Conservation (phyloP, 2,329 filamentous ascomycete genomes). For the Trichoderma cornu-damae region DNA sequence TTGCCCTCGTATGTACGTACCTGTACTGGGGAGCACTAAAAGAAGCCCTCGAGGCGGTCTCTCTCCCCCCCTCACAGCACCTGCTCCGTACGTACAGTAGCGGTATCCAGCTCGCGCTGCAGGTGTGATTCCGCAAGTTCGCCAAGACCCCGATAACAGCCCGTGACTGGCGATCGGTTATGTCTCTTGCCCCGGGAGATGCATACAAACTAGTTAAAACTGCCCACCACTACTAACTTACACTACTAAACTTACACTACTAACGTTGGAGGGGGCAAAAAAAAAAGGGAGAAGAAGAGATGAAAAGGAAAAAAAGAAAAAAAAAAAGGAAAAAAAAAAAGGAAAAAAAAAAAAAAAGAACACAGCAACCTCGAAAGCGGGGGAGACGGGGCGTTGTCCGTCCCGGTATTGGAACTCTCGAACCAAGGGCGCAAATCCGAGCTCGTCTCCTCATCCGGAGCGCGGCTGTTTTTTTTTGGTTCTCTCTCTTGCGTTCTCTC, state of each 20-base stretch:
- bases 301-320: background rate
- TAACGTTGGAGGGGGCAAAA: background rate
- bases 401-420: background rate
- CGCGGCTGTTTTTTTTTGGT: background rate
- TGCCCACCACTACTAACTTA: too few species aligned
- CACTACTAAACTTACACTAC: too few species aligned
- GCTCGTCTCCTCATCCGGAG: background rate
- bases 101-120: background rate
- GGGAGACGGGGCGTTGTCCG: background rate
- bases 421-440: slow-evolving; percentile 8
- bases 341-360: background rate
- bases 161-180: slow-evolving; percentile 8
- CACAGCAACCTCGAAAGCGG: slow-evolving; percentile 1
- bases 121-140: background rate
- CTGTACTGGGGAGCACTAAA: too few species aligned
- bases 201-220: too few species aligned
- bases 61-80: background rate
- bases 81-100: background rate
- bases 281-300: background rate
- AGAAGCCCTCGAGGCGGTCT: background rate
- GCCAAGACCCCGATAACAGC: slow-evolving; percentile 10
- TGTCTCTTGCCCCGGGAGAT: slow-evolving; percentile 10
- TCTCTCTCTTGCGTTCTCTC: background rate
- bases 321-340: background rate
- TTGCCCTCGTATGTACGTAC: background rate